Base-by-base conservation (phyloP, 768 basidiomycete species). In the Mycena crocata region DNA sequence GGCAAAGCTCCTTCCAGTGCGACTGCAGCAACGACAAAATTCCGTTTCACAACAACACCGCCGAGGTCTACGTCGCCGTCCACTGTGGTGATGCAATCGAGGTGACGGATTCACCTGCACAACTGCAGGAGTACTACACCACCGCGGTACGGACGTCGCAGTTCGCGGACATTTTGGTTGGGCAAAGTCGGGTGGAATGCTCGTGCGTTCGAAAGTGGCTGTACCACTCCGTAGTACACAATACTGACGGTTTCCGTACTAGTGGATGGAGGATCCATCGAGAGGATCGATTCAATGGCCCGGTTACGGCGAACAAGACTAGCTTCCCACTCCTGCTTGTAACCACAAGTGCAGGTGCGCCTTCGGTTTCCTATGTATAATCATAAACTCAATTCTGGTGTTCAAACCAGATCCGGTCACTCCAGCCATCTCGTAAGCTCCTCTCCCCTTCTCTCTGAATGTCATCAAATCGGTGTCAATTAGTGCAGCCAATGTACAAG, bases 301-400 rank as follows among this genome's bases (percentile, higher is more conserved):
- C 58, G 2, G 62, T 65, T 4, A 54, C 46, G 7, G 68, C 63
- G 7, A 45, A 65, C 12, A 71, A 76, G 46, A 76, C 76, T 1
- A 72, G 74, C 55, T 72, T 65, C 57, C 75, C 75, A 10, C 31
- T 77, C 19, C 60, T 77, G 2, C 30, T 77, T 21, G 60, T 74
- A 19, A 72, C 75, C 8, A 76, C 73, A 28, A 75, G 70, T 15
- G 72, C 73, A 37, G 74, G 74, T 70, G 61, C 62, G 23, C 52
- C n/a, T n/a, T n/a, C n/a, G n/a, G n/a, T n/a, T n/a, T n/a, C n/a
- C n/a, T n/a, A n/a, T n/a, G n/a, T n/a, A n/a, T n/a, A n/a, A n/a
- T n/a, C n/a, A n/a, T n/a, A n/a, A n/a, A n/a, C n/a, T n/a, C n/a
- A n/a, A n/a, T n/a, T n/a, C n/a, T n/a, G n/a, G n/a, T n/a, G n/a